Conservation (phyloP, 2,329 filamentous ascomycete genomes). For the Didymella exigua region DNA sequence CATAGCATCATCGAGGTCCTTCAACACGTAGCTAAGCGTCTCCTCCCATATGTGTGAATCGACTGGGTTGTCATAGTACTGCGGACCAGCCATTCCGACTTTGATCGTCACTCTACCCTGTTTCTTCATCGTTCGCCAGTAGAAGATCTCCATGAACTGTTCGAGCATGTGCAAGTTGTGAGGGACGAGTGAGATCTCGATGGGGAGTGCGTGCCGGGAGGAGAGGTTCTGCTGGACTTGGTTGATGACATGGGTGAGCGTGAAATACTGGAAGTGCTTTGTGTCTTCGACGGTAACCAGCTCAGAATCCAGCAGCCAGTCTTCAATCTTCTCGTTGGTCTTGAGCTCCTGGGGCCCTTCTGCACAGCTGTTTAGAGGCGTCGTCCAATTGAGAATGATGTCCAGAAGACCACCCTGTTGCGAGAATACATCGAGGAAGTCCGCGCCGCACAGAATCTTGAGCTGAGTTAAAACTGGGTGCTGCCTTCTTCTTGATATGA, state of each 20-base stretch:
- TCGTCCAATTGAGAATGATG: slow-evolving; percentile 8
- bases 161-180: slow-evolving; percentile 17
- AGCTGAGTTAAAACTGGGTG: neutral
- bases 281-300: neutral
- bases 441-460: slow-evolving; percentile 3
- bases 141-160: slow-evolving; percentile 17
- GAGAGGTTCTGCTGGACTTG: slow-evolving; percentile 10
- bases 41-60: slow-evolving; percentile 11
- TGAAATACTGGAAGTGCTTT: neutral
- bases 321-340: neutral
- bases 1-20: slow-evolving; percentile 17
- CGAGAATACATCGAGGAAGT: slow-evolving; percentile 15
- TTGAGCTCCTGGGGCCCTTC: neutral
- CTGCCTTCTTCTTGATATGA: slow-evolving; percentile 2
- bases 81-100: slow-evolving; percentile 10
- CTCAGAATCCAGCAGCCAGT: slow-evolving; percentile 1
- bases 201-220: slow-evolving; percentile 3
- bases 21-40: slow-evolving; percentile 10
- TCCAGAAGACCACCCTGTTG: slow-evolving; percentile 8
- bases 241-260: slow-evolving; percentile 10
- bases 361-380: neutral
- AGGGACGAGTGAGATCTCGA: slow-evolving; percentile 11
- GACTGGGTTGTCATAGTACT: neutral
- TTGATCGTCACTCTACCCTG: slow-evolving; percentile 1
- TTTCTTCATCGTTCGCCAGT: slow-evolving; percentile 13